Conservation (phyloP, 805 yeast genomes). For the Hanseniaspora thailandica region DNA sequence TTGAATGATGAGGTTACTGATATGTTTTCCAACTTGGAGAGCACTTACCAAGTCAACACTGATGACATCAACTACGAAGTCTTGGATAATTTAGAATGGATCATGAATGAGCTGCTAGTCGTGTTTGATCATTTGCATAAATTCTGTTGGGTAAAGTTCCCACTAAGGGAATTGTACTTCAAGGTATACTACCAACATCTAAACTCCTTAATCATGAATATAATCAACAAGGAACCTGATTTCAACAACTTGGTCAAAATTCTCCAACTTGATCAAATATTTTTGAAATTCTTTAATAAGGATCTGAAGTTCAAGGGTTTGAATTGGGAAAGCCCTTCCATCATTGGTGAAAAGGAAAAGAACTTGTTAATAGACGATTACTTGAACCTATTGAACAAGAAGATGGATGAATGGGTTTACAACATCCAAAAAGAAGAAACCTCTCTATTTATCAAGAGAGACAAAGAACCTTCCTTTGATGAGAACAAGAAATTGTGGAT, state of each 20-base stretch:
- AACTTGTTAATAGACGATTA: conserved; percentile 68
- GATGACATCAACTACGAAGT: conserved; percentile 37
- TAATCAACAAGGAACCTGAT: conserved; percentile 62
- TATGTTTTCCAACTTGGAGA: conserved; percentile 35
- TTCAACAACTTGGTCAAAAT: conserved; percentile 62
- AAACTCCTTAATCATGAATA: conserved; percentile 48
- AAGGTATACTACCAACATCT: conserved; percentile 56
- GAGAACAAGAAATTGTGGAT: conserved; percentile 53
- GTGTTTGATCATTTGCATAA: conserved; percentile 47
- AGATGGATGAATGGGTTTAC: conserved; percentile 76
- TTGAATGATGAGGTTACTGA: conserved; percentile 50
- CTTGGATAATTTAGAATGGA: conserved; percentile 66
- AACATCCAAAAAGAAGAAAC: conserved; percentile 59
- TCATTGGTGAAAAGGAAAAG: conserved; percentile 60
- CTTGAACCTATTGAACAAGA: conserved; percentile 52
- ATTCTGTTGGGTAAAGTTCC: conserved; percentile 67
- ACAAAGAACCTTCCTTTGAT: conserved; percentile 62
- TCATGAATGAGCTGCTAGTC: conserved; percentile 63
- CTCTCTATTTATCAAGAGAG: conserved; percentile 49
- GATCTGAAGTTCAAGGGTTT: conserved; percentile 39
- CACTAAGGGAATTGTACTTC: conserved; percentile 49
- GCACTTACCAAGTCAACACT: not conserved
- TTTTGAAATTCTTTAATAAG: conserved; percentile 40
- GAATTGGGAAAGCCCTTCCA: conserved; percentile 38
- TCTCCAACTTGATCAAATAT: conserved; percentile 65